Base-by-base conservation (phyloP, 306 rosid species). In the Vachellia collinsii region DNA sequence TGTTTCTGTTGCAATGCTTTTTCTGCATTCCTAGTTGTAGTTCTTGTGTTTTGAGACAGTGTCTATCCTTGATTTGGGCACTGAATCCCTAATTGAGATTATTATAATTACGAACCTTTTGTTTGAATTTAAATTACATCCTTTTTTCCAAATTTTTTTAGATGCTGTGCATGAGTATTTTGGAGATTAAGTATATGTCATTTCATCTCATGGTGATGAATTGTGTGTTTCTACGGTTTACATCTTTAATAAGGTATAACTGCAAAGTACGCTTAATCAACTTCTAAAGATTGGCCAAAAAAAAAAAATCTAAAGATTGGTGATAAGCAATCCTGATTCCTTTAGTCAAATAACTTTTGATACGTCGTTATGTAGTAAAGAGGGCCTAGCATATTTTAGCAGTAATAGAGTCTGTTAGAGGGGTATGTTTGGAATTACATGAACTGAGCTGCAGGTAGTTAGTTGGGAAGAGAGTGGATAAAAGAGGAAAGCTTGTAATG, bases 1-100 rank as follows among this genome's bases (percentile, higher is more conserved):
- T 77, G 75, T 74, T 78, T 79, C 71, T 76, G 54, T 85, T 79
- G 54, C 75, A 42, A 78, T 65, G 58, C 70, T 36, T 7, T 25
- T 70, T 48, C 37, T 12, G 64, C 29, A 64, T 77, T 74, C 71
- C 11, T 7, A 17, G 25, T 54, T 54, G 23, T 7, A 54, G 41
- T 14, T 62, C 79, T 20, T 1, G 17, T 73, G 42, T 29, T 29
- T 29, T 69, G 70, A 20, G 36, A 11, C 25, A 61, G 46, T 70
- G 17, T 48, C 41, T 77, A 77, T 43, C 81, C 46, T 77, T 71
- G 22, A 50, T 41, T 47, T 17, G 47, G 76, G 62, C 51, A 14
- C 51, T 66, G 29, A 76, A 59, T 74, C 80, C 59, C 50, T 19
- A 50, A 17, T 65, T 76, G 41, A 76, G 42, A 72, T 16, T 7